Percentiles rank a stretch among this genome's conserved stretches.
phyloP scores from a whole-genome alignment of 306 rosid genomes.

The Gynostemma pentaphyllum region DNA sequence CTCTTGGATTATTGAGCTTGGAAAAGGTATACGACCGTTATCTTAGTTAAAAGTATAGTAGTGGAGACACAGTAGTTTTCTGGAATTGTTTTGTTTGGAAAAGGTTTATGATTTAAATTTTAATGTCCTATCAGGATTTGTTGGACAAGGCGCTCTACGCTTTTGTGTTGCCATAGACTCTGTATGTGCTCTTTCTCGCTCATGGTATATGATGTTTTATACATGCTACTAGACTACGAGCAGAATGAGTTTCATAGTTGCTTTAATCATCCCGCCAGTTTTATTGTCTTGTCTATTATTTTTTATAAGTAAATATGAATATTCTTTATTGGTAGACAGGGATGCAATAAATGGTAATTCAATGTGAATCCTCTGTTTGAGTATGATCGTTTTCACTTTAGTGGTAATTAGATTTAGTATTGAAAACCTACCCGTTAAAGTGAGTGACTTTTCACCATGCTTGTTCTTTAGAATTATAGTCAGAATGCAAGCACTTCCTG shows the following conservation, averaged over 20 bases:
- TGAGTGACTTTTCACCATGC: too few species aligned
- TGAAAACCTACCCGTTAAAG: too few species aligned
- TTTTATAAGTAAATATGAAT: not conserved
- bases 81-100: not conserved
- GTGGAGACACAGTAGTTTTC: not conserved
- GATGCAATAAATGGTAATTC: not conserved
- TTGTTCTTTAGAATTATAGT: too few species aligned
- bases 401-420: not conserved
- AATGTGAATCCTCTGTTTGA: not conserved
- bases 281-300: not conserved
- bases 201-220: not conserved
- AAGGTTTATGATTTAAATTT: not conserved
- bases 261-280: not conserved
- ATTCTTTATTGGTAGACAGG: not conserved
- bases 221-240: not conserved
- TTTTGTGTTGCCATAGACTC: conserved; percentile 73
- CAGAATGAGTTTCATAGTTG: not conserved
- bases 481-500: too few species aligned
- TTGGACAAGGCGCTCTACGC: conserved; percentile 41
- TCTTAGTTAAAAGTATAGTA: not conserved
- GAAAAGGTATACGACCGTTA: conserved; percentile 45
- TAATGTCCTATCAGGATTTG: conserved; percentile 45
- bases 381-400: not conserved
- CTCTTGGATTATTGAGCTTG: conserved; percentile 39
- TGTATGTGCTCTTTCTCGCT: conserved; percentile 22